These are phyloP conservation scores for Tricholoma terreum DNA, from an alignment of 768 basidiomycete genomes.

Conservation along the genomic window DNA sequence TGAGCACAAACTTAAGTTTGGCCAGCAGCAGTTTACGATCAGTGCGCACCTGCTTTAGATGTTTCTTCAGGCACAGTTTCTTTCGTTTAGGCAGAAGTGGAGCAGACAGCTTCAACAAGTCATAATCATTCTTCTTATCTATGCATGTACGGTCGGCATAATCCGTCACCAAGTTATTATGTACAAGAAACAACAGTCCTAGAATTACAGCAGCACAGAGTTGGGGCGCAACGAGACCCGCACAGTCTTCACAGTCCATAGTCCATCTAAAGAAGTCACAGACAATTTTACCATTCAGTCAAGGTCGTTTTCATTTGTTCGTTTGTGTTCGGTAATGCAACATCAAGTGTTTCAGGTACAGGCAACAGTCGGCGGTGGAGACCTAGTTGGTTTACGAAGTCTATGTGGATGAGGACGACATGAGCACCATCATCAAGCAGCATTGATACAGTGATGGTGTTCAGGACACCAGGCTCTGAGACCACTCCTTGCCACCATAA, in stretches of 20 bases:
- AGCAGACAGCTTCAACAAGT: neutral
- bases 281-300: neutral
- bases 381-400: neutral
- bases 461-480: neutral
- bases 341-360: neutral
- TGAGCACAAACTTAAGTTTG: neutral
- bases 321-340: no score
- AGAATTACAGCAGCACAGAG: neutral
- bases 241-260: neutral
- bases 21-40: neutral
- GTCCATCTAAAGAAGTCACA: neutral
- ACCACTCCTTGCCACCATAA: conserved; percentile 2
- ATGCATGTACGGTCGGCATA: neutral
- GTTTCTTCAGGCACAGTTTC: no score
- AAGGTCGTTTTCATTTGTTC: no score
- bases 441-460: neutral
- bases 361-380: neutral
- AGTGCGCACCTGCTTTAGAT: neutral
- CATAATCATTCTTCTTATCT: neutral
- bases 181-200: neutral
- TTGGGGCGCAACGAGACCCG: neutral
- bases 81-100: neutral
- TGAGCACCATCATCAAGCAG: neutral
- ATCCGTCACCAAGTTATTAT: neutral
- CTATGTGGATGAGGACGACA: neutral